Evolutionary conservation across 495 filamentous ascomycete species (phyloP), one percentile per base, ranked within the genome.

Genomic region (Podospora australis): DNA sequence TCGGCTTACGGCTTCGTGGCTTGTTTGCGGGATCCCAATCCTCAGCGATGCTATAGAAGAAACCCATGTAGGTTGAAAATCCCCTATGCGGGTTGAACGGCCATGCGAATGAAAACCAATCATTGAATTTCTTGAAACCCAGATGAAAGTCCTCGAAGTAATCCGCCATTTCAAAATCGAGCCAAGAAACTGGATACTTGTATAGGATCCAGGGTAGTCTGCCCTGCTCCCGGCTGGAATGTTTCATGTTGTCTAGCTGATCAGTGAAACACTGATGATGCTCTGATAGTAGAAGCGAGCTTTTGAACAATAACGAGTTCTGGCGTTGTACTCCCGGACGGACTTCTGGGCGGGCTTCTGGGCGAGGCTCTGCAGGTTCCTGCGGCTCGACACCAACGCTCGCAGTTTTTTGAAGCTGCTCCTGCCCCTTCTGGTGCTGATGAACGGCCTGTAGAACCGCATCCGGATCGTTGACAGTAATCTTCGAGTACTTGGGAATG

Each of bases 41-140:
- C 8, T 57, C 60, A 2, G 61, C 50, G 32, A 69, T 60, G n/a
- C 68, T 74, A 43, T 72, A 73, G 54, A 75, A 75, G 16, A 74
- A 58, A 1, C 70, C 71, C 2, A 60, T 34, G 48, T 65, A 72
- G 0, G 25, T 41, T n/a, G n/a, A n/a, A n/a, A n/a, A n/a, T n/a
- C n/a, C n/a, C n/a, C n/a, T n/a, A n/a, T n/a, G n/a, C n/a, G n/a
- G n/a, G n/a, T 13, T 19, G 16, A 68, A 67, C 4, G 17, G 16
- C 9, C 42, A 57, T 4, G 52, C 20, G 5, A 50, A 62, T 0
- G 46, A 39, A 5, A 69, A 52, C 71, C 71, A 74, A 17, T 64
- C 56, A 2, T 41, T 46, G 42, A 72, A 64, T n/a, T 50, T 59
- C 13, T 60, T 53, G 24, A 53, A 70, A 6, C 54, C 29, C 14